Conservation (phyloP, 495 filamentous ascomycete genomes). For the Talaromyces wortmannii region DNA sequence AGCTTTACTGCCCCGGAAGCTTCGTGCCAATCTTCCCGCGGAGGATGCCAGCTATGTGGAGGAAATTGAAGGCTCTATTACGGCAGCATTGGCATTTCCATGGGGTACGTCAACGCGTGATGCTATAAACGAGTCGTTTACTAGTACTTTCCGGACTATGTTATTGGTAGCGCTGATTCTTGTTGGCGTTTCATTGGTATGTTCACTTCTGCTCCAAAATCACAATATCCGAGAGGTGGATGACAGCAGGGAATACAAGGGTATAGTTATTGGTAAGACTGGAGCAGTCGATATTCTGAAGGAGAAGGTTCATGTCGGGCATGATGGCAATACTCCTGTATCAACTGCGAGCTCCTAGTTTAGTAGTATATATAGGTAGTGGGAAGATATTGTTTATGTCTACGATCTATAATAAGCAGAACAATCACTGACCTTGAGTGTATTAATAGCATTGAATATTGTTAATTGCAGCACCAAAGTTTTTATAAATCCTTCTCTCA, state of each 20-base stretch:
- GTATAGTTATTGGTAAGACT: conserved; percentile 3
- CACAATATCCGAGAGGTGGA: not conserved
- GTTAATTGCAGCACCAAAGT: no score
- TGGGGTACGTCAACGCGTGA: conserved; percentile 1
- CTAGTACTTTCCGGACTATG: not conserved
- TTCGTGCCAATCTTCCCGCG: not conserved
- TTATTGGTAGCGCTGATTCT: conserved; percentile 1
- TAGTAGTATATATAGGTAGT: not conserved
- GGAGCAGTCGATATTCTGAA: conserved; percentile 1
- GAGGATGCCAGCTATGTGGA: not conserved
- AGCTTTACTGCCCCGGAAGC: conserved; percentile 1
- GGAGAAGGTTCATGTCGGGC: not conserved
- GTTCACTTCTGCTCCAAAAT: not conserved
- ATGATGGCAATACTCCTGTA: not conserved
- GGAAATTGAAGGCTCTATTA: conserved; percentile 1
- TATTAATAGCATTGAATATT: no score
- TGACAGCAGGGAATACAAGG: not conserved
- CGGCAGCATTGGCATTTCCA: not conserved
- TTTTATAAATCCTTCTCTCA: no score
- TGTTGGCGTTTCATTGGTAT: not conserved
- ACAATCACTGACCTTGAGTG: no score
- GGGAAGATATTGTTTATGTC: not conserved
- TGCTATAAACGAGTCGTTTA: conserved; percentile 1
- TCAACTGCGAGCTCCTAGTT: not conserved
- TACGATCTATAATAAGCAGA: no score